These are phyloP conservation scores for Metschnikowia amazonensis DNA, from an alignment of 805 yeast genomes.

Conservation along the genomic window DNA sequence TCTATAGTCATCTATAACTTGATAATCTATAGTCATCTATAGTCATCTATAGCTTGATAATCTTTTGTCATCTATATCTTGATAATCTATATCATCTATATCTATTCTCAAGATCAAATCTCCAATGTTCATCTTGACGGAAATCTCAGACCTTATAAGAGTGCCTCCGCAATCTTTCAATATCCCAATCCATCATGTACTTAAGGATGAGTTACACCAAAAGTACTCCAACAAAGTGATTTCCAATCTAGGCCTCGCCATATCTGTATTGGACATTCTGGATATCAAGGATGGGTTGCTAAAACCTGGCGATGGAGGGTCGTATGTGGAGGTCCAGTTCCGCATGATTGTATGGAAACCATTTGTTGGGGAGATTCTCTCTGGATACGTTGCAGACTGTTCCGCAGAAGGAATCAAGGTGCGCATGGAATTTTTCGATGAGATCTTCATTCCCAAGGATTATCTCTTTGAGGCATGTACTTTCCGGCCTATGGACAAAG, in stretches of 20 bases:
- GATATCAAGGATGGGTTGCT: slow-evolving; percentile 84
- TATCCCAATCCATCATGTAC: slow-evolving; percentile 65
- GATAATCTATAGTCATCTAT: too few species aligned
- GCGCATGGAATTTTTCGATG: slow-evolving; percentile 84
- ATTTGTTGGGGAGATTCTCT: slow-evolving; percentile 85
- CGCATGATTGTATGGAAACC: slow-evolving; percentile 86
- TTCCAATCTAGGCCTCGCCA: slow-evolving; percentile 77
- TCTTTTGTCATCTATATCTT: too few species aligned
- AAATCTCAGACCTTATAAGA: slow-evolving; percentile 78
- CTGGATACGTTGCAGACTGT: slow-evolving; percentile 92
- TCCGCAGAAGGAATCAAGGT: slow-evolving; percentile 83
- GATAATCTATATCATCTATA: too few species aligned
- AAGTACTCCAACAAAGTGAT: slow-evolving; percentile 86
- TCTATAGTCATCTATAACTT: too few species aligned
- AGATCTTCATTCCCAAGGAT: slow-evolving; percentile 81
- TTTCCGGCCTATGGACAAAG: slow-evolving; percentile 71
- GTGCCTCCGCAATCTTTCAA: slow-evolving; percentile 84
- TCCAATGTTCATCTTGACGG: slow-evolving; percentile 78
- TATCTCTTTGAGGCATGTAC: slow-evolving; percentile 75
- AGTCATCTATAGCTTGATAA: too few species aligned
- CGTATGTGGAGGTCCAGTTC: slow-evolving; percentile 70
- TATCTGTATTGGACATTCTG: slow-evolving; percentile 79
- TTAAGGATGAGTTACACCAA: slow-evolving; percentile 74
- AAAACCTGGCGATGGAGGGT: slow-evolving; percentile 92
- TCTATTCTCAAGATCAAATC: too few species aligned